Percentiles rank a stretch among this genome's conserved stretches.
Evolutionary conservation across 345 rosid genomes (phyloP).

Genomic region (Crucihimalaya himalaica): DNA sequence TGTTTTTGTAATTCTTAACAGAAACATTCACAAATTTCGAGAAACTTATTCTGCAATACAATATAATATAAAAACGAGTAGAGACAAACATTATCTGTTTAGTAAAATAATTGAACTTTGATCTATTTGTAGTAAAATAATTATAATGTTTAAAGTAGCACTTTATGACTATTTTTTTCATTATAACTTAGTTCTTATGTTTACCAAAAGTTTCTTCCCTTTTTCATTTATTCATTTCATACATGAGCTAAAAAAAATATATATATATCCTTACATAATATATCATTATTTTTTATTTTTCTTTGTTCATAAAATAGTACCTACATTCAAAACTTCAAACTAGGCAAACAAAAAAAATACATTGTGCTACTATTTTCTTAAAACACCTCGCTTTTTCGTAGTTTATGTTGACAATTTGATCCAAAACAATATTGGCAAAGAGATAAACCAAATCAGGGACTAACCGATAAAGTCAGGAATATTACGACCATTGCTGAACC

Average conservation of each 20-base stretch:
- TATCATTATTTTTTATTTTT: too few relatives aligned
- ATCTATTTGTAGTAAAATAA: too few relatives aligned
- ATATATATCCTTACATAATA: background rate
- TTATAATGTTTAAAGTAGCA: background rate
- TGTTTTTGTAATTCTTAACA: background rate
- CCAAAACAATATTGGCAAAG: background rate
- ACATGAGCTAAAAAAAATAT: background rate
- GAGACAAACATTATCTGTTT: background rate
- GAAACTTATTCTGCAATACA: background rate
- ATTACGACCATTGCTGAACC: slow-evolving; percentile 62
- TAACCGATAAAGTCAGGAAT: slow-evolving; percentile 56
- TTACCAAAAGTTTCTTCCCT: background rate
- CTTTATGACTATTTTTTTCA: background rate
- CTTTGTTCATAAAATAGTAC: background rate
- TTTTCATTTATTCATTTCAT: background rate
- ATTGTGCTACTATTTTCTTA: background rate
- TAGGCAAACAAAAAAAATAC: background rate
- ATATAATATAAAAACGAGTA: background rate
- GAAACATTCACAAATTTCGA: background rate
- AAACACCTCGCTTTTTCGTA: background rate
- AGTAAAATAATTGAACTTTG: background rate
- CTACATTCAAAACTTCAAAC: background rate
- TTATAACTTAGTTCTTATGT: background rate
- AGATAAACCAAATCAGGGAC: background rate
- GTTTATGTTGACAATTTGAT: background rate